Evolutionary conservation across 106 monocot genomes (phyloP).

Genomic region (Apostasia ramifera): DNA sequence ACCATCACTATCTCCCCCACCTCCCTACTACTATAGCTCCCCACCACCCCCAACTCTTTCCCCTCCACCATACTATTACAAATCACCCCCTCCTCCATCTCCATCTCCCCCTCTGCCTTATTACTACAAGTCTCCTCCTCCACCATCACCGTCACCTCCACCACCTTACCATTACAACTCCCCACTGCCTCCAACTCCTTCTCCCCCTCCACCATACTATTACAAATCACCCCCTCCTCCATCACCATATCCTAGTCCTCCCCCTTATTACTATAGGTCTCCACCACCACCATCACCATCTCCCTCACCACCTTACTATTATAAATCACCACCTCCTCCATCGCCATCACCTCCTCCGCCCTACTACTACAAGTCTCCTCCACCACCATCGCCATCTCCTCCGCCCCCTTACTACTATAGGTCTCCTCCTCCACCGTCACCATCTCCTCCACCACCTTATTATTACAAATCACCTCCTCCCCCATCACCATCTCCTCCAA

Average conservation of each 20-base stretch:
- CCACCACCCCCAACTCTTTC: slow-evolving; percentile 6
- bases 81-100: slow-evolving; percentile 5
- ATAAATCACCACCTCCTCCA: slow-evolving; percentile 26
- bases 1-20: not conserved
- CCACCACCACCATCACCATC: slow-evolving; percentile 3
- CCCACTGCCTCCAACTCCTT: slow-evolving; percentile 8
- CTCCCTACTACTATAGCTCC: slow-evolving; percentile 8
- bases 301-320: slow-evolving; percentile 7
- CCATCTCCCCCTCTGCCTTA: not conserved
- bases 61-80: not conserved
- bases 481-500: slow-evolving; percentile 8
- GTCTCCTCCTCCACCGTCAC: slow-evolving; percentile 20
- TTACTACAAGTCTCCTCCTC: slow-evolving; percentile 14
- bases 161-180: slow-evolving; percentile 16
- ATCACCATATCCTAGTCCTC: not conserved
- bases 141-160: slow-evolving; percentile 3
- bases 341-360: slow-evolving; percentile 18
- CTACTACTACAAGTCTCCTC: slow-evolving; percentile 26
- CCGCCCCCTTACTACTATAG: slow-evolving; percentile 21
- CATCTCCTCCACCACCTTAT: slow-evolving; percentile 16
- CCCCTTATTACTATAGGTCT: slow-evolving; percentile 8
- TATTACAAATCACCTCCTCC: slow-evolving; percentile 21
- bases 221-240: slow-evolving; percentile 3
- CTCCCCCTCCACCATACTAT: slow-evolving; percentile 1
- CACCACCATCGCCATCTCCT: slow-evolving; percentile 15